Percentiles rank a stretch among this genome's conserved stretches.
Evolutionary conservation across 1,284 basidiomycete species (phyloP).

Genomic region (Stygiomarasmius scandens): DNA sequence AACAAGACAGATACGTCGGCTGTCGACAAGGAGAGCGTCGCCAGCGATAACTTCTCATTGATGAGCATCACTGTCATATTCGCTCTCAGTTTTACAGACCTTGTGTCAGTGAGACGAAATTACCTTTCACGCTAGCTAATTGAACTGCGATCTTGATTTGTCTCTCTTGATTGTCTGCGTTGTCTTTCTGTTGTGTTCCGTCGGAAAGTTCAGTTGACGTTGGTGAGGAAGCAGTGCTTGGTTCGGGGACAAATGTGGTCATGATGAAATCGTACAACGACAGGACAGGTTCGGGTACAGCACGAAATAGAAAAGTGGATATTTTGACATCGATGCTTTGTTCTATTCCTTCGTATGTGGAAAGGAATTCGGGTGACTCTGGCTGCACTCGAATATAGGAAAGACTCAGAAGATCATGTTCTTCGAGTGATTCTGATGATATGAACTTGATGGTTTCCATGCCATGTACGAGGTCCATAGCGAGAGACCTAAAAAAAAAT

Average conservation of each 20-base stretch:
- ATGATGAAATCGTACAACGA: slow-evolving; percentile 97
- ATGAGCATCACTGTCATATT: slow-evolving; percentile 72
- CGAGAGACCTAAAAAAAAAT: slow-evolving; percentile 54
- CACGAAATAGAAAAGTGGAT: slow-evolving; percentile 91
- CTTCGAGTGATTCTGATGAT: slow-evolving; percentile 64
- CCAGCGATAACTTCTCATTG: slow-evolving; percentile 74
- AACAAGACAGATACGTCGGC: slow-evolving; percentile 88
- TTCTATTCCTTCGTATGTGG: slow-evolving; percentile 85
- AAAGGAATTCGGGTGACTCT: slow-evolving; percentile 86
- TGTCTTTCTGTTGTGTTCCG: slow-evolving; percentile 2
- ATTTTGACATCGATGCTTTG: slow-evolving; percentile 88
- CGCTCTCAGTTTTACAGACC: neutral
- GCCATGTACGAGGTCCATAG: slow-evolving; percentile 72
- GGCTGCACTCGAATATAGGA: slow-evolving; percentile 83
- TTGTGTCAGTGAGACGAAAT: slow-evolving; percentile 14
- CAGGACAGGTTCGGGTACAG: slow-evolving; percentile 91
- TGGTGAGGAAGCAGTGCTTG: slow-evolving; percentile 16
- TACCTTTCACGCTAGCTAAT: slow-evolving; percentile 86
- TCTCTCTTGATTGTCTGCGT: slow-evolving; percentile 34
- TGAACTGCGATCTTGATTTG: slow-evolving; percentile 88
- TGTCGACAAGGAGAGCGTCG: slow-evolving; percentile 89
- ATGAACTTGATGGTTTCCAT: slow-evolving; percentile 70
- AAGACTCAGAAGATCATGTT: slow-evolving; percentile 82
- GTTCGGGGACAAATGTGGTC: slow-evolving; percentile 84
- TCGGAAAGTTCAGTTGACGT: slow-evolving; percentile 3